phyloP scores from a whole-genome alignment of 495 filamentous ascomycete genomes.

The Podospora appendiculata region DNA sequence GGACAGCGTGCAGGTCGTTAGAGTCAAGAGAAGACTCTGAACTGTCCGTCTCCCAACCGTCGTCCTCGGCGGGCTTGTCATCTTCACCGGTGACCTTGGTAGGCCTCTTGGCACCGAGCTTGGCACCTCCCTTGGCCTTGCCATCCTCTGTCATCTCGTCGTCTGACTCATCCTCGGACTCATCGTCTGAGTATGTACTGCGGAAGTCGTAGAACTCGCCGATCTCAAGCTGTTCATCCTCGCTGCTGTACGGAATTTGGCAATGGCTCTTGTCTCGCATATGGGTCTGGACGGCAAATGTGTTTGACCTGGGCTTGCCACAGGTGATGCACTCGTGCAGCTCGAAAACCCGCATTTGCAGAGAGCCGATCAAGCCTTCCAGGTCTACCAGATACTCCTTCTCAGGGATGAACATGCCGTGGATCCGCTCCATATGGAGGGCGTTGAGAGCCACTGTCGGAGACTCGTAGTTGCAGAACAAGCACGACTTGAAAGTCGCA shows the following conservation, averaged over 20 bases:
- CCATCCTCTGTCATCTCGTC: constrained; percentile 49
- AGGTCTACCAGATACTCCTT: constrained; percentile 69
- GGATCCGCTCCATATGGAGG: constrained; percentile 81
- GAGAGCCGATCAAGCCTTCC: constrained; percentile 66
- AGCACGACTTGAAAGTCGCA: constrained; percentile 55
- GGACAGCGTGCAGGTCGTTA: constrained; percentile 63
- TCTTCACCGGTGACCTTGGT: constrained; percentile 40
- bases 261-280: constrained; percentile 97
- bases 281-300: constrained; percentile 76
- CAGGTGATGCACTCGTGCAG: constrained; percentile 74
- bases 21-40: constrained; percentile 76
- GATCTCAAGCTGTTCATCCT: constrained; percentile 87
- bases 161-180: constrained; percentile 65
- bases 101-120: constrained; percentile 44
- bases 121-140: constrained; percentile 48
- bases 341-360: constrained; percentile 68
- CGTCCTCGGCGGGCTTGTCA: constrained; percentile 27
- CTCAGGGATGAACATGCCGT: constrained; percentile 96
- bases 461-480: constrained; percentile 85
- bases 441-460: constrained; percentile 65
- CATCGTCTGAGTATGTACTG: constrained; percentile 76
- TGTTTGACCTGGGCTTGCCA: constrained; percentile 63
- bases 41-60: constrained; percentile 82
- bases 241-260: constrained; percentile 85
- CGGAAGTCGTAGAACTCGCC: constrained; percentile 99